Evolutionary conservation across 108 stramenopile species (phyloP).

Genomic region (Epithemia pelagica): DNA sequence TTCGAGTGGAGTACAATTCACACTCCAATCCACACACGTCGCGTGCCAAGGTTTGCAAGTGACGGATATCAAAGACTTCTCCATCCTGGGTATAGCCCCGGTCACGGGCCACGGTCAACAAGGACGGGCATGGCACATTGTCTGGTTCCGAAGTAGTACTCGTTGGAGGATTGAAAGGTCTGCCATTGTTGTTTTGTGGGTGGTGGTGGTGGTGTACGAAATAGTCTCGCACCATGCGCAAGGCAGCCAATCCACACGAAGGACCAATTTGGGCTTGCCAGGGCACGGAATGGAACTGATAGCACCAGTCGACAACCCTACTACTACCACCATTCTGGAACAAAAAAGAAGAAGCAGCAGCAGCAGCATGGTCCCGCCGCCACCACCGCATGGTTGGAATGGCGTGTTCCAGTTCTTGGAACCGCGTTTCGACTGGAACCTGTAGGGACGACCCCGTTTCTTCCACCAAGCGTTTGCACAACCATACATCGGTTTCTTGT

Average conservation of each 20-base stretch:
- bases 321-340: not conserved
- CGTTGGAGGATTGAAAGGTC: too few species aligned
- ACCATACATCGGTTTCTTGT: conserved; percentile 22
- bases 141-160: not conserved
- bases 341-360: not conserved
- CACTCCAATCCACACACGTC: conserved; percentile 17
- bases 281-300: conserved; percentile 13
- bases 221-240: conserved; percentile 31
- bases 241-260: conserved; percentile 33
- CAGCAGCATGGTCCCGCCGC: not conserved
- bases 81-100: conserved; percentile 31
- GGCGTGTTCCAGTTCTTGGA: conserved; percentile 11
- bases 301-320: not conserved
- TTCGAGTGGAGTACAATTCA: conserved; percentile 5
- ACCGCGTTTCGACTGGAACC: conserved; percentile 9
- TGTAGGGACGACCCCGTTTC: conserved; percentile 12
- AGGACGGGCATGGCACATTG: conserved; percentile 5
- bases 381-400: not conserved
- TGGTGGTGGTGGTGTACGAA: not conserved
- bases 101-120: conserved; percentile 20
- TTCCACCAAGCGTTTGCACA: conserved; percentile 33
- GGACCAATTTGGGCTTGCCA: conserved; percentile 36
- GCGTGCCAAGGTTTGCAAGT: conserved; percentile 17
- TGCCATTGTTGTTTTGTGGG: not conserved
- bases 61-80: conserved; percentile 29